Percentiles rank a stretch among this genome's conserved stretches.
phyloP scores from a whole-genome alignment of 1,284 basidiomycete genomes.

The Gomphus bonarii region DNA sequence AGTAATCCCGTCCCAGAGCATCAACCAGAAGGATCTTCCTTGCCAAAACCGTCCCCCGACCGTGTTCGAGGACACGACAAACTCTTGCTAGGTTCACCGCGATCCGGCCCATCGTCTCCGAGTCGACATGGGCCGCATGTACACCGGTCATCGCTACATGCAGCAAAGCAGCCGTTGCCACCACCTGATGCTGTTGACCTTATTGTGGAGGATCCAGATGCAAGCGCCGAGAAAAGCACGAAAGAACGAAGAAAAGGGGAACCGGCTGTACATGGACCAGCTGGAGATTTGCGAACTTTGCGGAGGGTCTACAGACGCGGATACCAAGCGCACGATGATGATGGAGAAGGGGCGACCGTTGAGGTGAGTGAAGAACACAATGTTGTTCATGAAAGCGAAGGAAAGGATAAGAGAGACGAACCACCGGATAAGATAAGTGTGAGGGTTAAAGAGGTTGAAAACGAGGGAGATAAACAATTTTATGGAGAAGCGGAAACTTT shows the following conservation, averaged over 20 bases:
- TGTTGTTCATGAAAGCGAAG: slow-evolving; percentile 11
- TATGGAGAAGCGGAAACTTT: slow-evolving; percentile 22
- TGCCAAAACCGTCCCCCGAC: slow-evolving; percentile 3
- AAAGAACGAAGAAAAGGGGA: slow-evolving; percentile 46
- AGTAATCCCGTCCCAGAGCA: slow-evolving; percentile 6
- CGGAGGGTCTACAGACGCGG: slow-evolving; percentile 44
- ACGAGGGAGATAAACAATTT: slow-evolving; percentile 9
- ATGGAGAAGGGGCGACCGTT: background rate
- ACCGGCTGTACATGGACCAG: slow-evolving; percentile 28
- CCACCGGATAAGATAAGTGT: slow-evolving; percentile 21
- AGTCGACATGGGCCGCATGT: background rate
- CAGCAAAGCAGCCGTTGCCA: slow-evolving; percentile 35
- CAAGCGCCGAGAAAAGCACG: slow-evolving; percentile 37
- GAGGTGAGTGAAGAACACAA: slow-evolving; percentile 9
- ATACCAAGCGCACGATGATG: slow-evolving; percentile 17
- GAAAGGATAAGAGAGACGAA: slow-evolving; percentile 19
- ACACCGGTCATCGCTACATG: slow-evolving; percentile 20
- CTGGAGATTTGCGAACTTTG: slow-evolving; percentile 21
- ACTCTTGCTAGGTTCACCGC: slow-evolving; percentile 5
- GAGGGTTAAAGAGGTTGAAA: slow-evolving; percentile 19
- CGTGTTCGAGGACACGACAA: slow-evolving; percentile 5
- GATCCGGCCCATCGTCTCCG: background rate
- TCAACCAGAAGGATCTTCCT: slow-evolving; percentile 15
- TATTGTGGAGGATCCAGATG: slow-evolving; percentile 50
- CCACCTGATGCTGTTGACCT: slow-evolving; percentile 73